These are phyloP conservation scores for Pneumocystis sp. DNA, from an alignment of 1,139 yeast genomes.

Conservation along the genomic window DNA sequence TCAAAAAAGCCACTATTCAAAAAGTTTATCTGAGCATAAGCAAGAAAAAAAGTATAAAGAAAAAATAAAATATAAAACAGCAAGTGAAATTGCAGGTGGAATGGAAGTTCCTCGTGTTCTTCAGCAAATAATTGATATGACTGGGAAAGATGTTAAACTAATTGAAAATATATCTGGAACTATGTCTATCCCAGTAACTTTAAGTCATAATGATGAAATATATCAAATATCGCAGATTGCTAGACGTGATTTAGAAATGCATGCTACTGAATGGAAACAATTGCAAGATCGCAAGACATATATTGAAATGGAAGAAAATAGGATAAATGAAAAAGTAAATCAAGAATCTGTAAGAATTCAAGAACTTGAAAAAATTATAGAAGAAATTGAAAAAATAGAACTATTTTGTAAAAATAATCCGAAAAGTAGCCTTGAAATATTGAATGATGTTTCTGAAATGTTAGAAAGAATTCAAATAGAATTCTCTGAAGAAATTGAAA, in stretches of 20 bases:
- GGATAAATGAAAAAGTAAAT: slow-evolving; percentile 17
- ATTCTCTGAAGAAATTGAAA: slow-evolving; percentile 16
- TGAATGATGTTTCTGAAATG: slow-evolving; percentile 11
- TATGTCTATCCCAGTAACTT: slow-evolving; percentile 4
- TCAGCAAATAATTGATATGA: slow-evolving; percentile 24
- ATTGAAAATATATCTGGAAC: slow-evolving; percentile 6
- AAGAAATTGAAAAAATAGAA: slow-evolving; percentile 1
- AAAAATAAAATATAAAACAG: slow-evolving; percentile 25
- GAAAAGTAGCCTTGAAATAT: slow-evolving; percentile 3
- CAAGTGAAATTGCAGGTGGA: slow-evolving; percentile 28
- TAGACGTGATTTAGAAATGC: slow-evolving; percentile 19
- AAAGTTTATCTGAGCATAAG: slow-evolving; percentile 3
- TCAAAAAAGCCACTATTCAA: slow-evolving; percentile 8
- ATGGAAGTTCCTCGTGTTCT: slow-evolving; percentile 25
- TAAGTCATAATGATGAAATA: slow-evolving; percentile 4
- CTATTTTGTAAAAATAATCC: neutral
- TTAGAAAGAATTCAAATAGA: slow-evolving; percentile 20
- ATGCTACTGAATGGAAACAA: slow-evolving; percentile 20
- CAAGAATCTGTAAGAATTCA: slow-evolving; percentile 13
- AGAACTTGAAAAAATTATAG: slow-evolving; percentile 7
- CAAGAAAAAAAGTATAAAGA: slow-evolving; percentile 15
- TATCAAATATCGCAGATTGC: slow-evolving; percentile 18
- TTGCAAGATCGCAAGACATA: slow-evolving; percentile 18
- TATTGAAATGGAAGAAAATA: slow-evolving; percentile 16
- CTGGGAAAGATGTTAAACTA: slow-evolving; percentile 14